phyloP scores from a whole-genome alignment of 352 stramenopile species.

The Elongisporangium anandrum region DNA sequence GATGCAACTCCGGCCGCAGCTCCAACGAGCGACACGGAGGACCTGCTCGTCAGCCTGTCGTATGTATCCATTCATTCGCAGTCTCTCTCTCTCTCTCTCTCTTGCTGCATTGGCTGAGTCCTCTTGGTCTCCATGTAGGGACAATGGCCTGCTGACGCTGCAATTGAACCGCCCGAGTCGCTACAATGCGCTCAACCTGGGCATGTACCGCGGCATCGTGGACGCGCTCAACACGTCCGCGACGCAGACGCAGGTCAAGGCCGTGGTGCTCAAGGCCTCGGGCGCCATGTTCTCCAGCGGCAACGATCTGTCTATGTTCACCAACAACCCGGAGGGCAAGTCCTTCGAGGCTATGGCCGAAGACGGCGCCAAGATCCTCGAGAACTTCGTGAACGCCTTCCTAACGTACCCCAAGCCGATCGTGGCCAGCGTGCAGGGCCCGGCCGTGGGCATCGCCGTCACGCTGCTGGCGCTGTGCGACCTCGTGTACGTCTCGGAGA shows the following conservation, averaged over 20 bases:
- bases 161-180: constrained; percentile 75
- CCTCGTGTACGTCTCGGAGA: constrained; percentile 85
- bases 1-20: constrained; percentile 3
- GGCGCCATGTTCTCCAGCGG: constrained; percentile 90
- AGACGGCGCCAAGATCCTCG: constrained; percentile 44
- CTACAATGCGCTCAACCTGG: constrained; percentile 86
- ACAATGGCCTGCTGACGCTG: constrained; percentile 63
- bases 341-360: constrained; percentile 58
- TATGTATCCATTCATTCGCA: constrained; percentile 16
- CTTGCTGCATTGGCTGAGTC: neutral
- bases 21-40: constrained; percentile 23
- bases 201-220: constrained; percentile 79
- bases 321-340: constrained; percentile 39
- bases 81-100: constrained; percentile 1
- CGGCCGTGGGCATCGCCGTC: constrained; percentile 86
- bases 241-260: constrained; percentile 66
- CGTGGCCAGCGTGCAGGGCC: constrained; percentile 86
- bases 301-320: constrained; percentile 86
- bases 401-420: constrained; percentile 89
- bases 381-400: constrained; percentile 71
- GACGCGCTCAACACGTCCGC: constrained; percentile 60
- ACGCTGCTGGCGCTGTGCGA: constrained; percentile 89
- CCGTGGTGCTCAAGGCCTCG: constrained; percentile 80
- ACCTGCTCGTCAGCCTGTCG: constrained; percentile 54
- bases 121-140: constrained; percentile 18